Evolutionary conservation across 1,284 basidiomycete species (phyloP).

Genomic region (Psilocybe mexicana): DNA sequence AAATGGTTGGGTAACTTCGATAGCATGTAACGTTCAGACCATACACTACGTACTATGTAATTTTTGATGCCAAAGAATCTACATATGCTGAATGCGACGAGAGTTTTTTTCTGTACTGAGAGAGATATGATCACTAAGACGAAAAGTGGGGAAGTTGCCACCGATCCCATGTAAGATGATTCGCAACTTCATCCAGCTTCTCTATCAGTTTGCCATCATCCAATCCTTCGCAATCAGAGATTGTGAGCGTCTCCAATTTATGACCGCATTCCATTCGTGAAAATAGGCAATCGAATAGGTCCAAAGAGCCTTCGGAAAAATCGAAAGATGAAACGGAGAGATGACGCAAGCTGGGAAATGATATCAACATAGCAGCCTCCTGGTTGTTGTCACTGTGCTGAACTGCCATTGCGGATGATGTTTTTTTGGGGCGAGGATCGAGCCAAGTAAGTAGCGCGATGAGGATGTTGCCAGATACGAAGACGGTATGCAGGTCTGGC

Average conservation of each 20-base stretch:
- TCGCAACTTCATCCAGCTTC: not conserved
- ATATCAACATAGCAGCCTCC: not conserved
- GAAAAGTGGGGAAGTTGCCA: not conserved
- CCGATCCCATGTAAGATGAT: not conserved
- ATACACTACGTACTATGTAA: not conserved
- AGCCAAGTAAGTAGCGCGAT: not conserved
- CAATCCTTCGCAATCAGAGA: not conserved
- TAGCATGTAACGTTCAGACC: too few species aligned
- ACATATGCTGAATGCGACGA: too few species aligned
- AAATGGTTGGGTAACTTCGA: too few species aligned
- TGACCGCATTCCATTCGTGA: not conserved
- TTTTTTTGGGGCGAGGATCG: not conserved
- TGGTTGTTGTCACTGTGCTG: not conserved
- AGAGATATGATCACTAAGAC: not conserved
- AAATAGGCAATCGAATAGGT: not conserved
- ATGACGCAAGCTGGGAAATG: not conserved
- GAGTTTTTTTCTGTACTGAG: not conserved
- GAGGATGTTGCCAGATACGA: not conserved
- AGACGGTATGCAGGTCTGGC: not conserved
- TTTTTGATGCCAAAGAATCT: too few species aligned
- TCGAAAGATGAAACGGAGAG: not conserved
- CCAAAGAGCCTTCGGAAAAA: not conserved
- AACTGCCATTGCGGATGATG: not conserved
- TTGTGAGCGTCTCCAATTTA: not conserved
- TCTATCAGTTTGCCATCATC: not conserved